phyloP scores from a whole-genome alignment of 2,329 filamentous ascomycete genomes.

The Pyrenophora tritici-repentis region DNA sequence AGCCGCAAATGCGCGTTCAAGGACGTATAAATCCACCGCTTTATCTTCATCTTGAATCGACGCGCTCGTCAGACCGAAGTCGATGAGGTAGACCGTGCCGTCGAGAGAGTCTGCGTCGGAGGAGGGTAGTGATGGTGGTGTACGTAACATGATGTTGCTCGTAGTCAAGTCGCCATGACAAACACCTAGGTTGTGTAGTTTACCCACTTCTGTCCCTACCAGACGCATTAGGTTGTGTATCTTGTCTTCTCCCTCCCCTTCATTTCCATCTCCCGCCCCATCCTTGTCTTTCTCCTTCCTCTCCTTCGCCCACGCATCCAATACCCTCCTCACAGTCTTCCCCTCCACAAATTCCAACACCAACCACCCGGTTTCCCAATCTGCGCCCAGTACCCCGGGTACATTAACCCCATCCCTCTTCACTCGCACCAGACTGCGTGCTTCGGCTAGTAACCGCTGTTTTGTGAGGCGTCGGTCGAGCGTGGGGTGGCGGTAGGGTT shows the following conservation, averaged over 20 bases:
- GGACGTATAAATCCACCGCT: constrained; percentile 93
- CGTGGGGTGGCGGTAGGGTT: constrained; percentile 87
- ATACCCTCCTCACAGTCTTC: constrained; percentile 67
- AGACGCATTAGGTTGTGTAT: constrained; percentile 64
- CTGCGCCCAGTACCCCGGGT: constrained; percentile 75
- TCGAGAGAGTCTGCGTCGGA: constrained; percentile 47
- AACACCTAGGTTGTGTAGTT: constrained; percentile 80
- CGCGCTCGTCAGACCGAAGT: constrained; percentile 88
- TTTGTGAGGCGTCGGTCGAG: constrained; percentile 88
- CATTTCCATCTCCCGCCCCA: constrained; percentile 2
- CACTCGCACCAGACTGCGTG: constrained; percentile 80
- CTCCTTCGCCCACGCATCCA: constrained; percentile 68
- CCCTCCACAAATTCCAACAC: constrained; percentile 59
- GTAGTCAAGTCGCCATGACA: constrained; percentile 96
- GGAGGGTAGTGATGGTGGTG: not conserved
- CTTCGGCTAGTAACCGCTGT: constrained; percentile 86
- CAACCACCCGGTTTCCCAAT: constrained; percentile 67
- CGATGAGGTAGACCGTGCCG: constrained; percentile 86
- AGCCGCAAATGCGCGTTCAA: constrained; percentile 92
- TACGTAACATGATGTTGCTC: constrained; percentile 85
- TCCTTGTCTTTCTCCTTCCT: constrained; percentile 16
- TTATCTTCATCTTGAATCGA: constrained; percentile 86
- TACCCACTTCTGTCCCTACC: constrained; percentile 73
- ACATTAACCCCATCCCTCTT: constrained; percentile 79
- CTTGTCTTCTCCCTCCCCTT: constrained; percentile 32